Conservation (phyloP, 2,329 filamentous ascomycete species). For the Colletotrichum chlorophyti region DNA sequence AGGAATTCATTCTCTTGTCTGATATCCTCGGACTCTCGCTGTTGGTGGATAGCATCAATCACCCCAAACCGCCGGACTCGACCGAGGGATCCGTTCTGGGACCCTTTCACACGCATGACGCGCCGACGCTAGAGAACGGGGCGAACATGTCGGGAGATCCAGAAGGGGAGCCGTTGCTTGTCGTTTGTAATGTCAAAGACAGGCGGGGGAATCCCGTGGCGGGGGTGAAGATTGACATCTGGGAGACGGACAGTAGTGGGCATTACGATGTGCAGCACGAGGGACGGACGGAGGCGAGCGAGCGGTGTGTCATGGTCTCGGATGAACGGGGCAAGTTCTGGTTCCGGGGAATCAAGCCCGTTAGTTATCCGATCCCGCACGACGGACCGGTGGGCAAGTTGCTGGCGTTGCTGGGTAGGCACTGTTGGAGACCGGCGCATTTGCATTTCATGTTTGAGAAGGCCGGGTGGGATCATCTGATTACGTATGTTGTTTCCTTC, state of each 20-base stretch:
- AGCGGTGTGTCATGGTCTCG: constrained; percentile 58
- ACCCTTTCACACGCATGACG: constrained; percentile 81
- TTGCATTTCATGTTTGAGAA: constrained; percentile 92
- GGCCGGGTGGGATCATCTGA: constrained; percentile 77
- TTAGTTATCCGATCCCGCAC: constrained; percentile 84
- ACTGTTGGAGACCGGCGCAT: constrained; percentile 79
- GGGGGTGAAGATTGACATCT: constrained; percentile 75
- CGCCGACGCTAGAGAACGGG: constrained; percentile 59
- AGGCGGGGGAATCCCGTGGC: constrained; percentile 63
- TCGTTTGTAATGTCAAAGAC: constrained; percentile 71
- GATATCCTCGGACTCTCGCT: constrained; percentile 78
- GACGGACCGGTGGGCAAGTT: constrained; percentile 84
- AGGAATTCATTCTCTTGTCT: constrained; percentile 79
- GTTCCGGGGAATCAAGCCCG: constrained; percentile 85
- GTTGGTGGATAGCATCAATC: constrained; percentile 78
- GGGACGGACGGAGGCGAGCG: constrained; percentile 51
- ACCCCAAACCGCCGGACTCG: constrained; percentile 71
- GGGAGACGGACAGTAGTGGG: constrained; percentile 79
- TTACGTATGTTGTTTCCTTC: constrained; percentile 68
- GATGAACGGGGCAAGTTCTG: constrained; percentile 62
- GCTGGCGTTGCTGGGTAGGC: constrained; percentile 70
- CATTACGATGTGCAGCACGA: constrained; percentile 79
- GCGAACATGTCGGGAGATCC: constrained; percentile 67
- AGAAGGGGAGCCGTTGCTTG: constrained; percentile 69
- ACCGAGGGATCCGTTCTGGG: constrained; percentile 83